Evolutionary conservation across 805 yeast genomes (phyloP), one percentile per base, ranked within the genome.

Genomic region (Komagataella ulmi): DNA sequence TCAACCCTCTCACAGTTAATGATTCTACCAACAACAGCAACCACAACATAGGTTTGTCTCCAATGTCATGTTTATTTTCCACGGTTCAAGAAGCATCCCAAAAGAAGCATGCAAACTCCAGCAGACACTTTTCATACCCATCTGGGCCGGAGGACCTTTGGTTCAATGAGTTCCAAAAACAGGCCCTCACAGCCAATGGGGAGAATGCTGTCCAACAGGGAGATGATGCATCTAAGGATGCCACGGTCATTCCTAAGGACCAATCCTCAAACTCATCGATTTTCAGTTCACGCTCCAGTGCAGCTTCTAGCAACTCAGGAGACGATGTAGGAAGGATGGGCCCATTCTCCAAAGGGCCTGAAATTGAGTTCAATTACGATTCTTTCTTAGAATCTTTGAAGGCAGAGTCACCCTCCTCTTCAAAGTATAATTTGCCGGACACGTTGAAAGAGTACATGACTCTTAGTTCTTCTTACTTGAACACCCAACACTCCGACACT

Each of bases 371-470:
- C 48, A 48, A 50, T 36, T 50, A 50, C 17, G 49, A 24, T 8
- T 30, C 49, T 14, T 50, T 50, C 23, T 44, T 50, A 17, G 40
- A 30, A 30, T 30, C 40, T 8, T 30, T 30, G n/a, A 36, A 44
- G 24, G 18, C 17, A 17, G 24, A 50, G 17, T 43, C 21, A 12
- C 24, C 24, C 44, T 36, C 49, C 23, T 54, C 51, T 47, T 53
- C 52, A 30, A 61, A 60, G 49, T 61, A 62, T 45, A 66, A 66
- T 19, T 57, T 70, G 5, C 67, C 66, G 46, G 55, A 59, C 47
- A 67, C 71, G 1, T 59, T 71, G 48, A 59, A 71, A 48, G 73
- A 69, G 54, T 66, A 66, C 52, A 70, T 71, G 72, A 65, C 64
- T 55, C 62, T 70, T 23, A 66, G 66, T 14, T 30, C 40, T 8